These are phyloP conservation scores for Lentinula sp. DNA, from an alignment of 768 basidiomycete genomes.

Conservation along the genomic window DNA sequence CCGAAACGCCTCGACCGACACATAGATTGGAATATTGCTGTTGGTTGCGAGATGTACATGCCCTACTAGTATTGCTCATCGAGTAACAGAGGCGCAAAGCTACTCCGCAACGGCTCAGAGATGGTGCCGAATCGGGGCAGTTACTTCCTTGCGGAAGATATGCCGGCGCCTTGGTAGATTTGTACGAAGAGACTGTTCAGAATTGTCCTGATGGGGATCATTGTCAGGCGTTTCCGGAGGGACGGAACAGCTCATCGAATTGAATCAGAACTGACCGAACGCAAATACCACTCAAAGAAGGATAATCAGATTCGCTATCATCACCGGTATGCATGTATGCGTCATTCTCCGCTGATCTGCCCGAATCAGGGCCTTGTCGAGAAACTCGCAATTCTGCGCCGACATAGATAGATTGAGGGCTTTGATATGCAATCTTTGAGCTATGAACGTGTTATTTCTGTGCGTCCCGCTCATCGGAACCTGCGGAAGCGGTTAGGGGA, in stretches of 20 bases:
- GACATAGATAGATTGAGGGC: conserved; percentile 58
- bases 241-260: not conserved
- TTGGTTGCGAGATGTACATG: conserved; percentile 27
- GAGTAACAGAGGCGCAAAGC: conserved; percentile 51
- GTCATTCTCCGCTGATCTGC: conserved; percentile 63
- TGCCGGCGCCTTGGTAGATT: conserved; percentile 46
- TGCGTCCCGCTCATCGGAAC: conserved; percentile 29
- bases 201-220: conserved; percentile 35
- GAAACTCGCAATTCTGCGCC: conserved; percentile 56
- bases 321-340: conserved; percentile 50
- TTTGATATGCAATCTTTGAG: conserved; percentile 62
- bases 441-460: conserved; percentile 70
- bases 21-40: conserved; percentile 57
- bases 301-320: conserved; percentile 17
- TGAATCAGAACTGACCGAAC: not conserved
- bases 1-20: conserved; percentile 66
- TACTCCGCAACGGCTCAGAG: conserved; percentile 63
- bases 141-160: conserved; percentile 49
- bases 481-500: no score
- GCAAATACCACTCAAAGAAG: not conserved
- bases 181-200: conserved; percentile 39
- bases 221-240: not conserved
- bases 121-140: conserved; percentile 41
- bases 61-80: not conserved
- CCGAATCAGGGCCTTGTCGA: conserved; percentile 57